These are phyloP conservation scores for Camelina hispida DNA, from an alignment of 345 rosid species.

Conservation along the genomic window DNA sequence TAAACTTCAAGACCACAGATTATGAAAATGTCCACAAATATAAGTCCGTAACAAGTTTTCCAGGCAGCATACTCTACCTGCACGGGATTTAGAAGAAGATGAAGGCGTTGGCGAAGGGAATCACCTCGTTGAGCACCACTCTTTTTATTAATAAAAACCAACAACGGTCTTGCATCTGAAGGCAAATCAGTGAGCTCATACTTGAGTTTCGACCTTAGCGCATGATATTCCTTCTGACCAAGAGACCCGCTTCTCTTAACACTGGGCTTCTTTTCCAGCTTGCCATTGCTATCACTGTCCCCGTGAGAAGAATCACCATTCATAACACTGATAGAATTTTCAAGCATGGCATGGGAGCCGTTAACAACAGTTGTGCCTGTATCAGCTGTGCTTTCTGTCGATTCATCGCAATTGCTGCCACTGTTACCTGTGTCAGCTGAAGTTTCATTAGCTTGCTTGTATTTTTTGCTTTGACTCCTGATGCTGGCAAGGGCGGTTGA, in stretches of 20 bases:
- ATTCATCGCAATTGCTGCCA: constrained; percentile 60
- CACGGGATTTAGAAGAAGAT: constrained; percentile 85
- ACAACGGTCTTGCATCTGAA: constrained; percentile 78
- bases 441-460: constrained; percentile 68
- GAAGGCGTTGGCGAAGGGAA: constrained; percentile 71
- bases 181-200: constrained; percentile 80
- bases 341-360: constrained; percentile 55
- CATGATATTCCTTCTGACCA: constrained; percentile 73
- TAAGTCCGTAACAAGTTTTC: background rate
- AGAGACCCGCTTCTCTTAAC: constrained; percentile 68
- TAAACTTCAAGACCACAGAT: background rate
- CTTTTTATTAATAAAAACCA: constrained; percentile 90
- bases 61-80: constrained; percentile 57
- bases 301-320: constrained; percentile 44
- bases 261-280: constrained; percentile 56
- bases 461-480: constrained; percentile 84
- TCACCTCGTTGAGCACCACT: constrained; percentile 90
- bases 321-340: constrained; percentile 52
- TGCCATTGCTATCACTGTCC: constrained; percentile 55
- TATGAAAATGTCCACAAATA: background rate
- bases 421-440: constrained; percentile 61
- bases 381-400: constrained; percentile 66
- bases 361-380: constrained; percentile 48
- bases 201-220: constrained; percentile 68
- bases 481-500: constrained; percentile 93